Evolutionary conservation across 148 eudicot species (phyloP), one percentile per base, ranked within the genome.

Genomic region (Amaranthus palmeri): DNA sequence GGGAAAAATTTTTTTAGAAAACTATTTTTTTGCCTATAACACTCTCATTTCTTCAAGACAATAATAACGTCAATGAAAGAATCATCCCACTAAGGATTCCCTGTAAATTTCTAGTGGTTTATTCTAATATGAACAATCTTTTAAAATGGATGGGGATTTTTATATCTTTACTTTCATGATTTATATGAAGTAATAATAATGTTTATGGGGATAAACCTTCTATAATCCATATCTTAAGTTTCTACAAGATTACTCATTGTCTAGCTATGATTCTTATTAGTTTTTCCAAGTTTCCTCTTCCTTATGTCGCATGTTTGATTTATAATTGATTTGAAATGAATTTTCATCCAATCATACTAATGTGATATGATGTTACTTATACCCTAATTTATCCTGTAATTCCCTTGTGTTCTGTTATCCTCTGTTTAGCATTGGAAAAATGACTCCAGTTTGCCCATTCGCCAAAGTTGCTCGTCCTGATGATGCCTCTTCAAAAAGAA

Each of bases 361-460:
- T 54, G 58, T 4, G 10, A 25, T 59, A 59, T 59, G 45, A 44
- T 40, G 43, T 36, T 40, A 44, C 49, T 42, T 1, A 43, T 62
- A 43, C 1, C 15, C 49, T 62, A 43, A 14, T 8, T 10, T 9
- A 56, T 74, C 44, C 4, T 41, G 0, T 7, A 55, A 61, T 25
- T 47, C 11, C 59, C 61, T 56, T 66, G 65, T 55, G 15, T 9
- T 69, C 54, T 69, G 15, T 51, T 57, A 40, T 51, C 43, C 15
- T 74, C 42, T 5, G 8, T 41, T 15, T 75, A 74, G 82, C 65
- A 72, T 65, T 74, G 56, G 68, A 55, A 52, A 70, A 54, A 93
- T 93, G 98, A 93, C 90, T 48, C 96, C 98, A 66, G 93, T 93
- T 75, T 91, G 98, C 65, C 97, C 98, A 69, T 93, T 93, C 78